Evolutionary conservation across 371 early-diverging fungal genomes (phyloP), one percentile per base, ranked within the genome.

Genomic region (Mortierella sp.): DNA sequence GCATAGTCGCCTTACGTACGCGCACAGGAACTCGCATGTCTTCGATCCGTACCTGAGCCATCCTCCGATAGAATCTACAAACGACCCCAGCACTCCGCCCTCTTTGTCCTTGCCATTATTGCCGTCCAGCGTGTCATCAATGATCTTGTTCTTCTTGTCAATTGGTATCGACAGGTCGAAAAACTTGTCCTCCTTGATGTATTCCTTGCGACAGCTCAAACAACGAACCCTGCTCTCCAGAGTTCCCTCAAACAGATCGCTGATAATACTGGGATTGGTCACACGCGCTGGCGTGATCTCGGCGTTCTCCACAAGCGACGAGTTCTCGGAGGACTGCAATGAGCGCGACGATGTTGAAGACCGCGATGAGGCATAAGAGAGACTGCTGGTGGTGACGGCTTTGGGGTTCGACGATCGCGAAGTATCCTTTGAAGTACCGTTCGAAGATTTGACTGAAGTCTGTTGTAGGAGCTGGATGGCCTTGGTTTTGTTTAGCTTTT

Each of bases 121-220:
- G 12, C 82, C 79, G 12, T 60, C 55, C 2, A 41, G 65, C 1
- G 58, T 77, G 38, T 87, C 84, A 21, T 83, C 79, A 32, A 79
- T 82, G 7, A 79, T 78, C 72, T 79, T 85, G 65, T 72, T 84
- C 79, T 87, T 79, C 44, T 82, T 76, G 63, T 90, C 91, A 60
- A 93, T 90, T 6, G 91, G 87, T 73, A 92, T 84, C 6, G 91
- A 88, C 32, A 93, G 73, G 78, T 87, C 89, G 72, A 90, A 83
- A 74, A 89, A 90, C 21, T 88, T 86, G 63, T 93, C 86, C 60
- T 85, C 86, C 71, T 85, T 85, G 75, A 85, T 85, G 49, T 85
- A 85, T 54, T 85, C 92, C 83, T 82, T 82, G 48, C 82, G 80
- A 74, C 93, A 93, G 24, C 48, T 75, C 58, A 84, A 49, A 80